Evolutionary conservation across 2,329 filamentous ascomycete genomes (phyloP).

Genomic region (Cryphonectria radicalis): DNA sequence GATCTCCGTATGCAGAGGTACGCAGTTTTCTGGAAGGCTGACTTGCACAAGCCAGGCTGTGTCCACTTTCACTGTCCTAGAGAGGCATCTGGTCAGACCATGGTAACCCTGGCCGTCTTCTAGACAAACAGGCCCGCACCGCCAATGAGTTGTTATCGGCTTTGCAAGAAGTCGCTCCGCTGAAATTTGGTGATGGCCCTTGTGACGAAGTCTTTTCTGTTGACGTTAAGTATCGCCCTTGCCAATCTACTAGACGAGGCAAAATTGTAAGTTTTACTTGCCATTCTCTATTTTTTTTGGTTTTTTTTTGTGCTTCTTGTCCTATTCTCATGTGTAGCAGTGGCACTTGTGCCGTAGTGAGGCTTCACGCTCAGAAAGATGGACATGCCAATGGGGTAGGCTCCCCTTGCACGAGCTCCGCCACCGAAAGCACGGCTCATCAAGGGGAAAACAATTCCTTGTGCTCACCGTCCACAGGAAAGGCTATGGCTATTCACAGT

Average conservation of each 20-base stretch:
- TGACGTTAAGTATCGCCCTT: not conserved
- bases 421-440: not conserved
- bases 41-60: constrained; percentile 42
- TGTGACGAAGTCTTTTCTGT: not conserved
- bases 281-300: not conserved
- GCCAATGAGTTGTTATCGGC: constrained; percentile 41
- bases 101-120: constrained; percentile 42
- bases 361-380: not conserved
- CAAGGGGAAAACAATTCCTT: not conserved
- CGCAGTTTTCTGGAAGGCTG: constrained; percentile 39
- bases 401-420: not conserved
- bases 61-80: constrained; percentile 37
- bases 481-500: not conserved
- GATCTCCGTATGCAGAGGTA: constrained; percentile 35
- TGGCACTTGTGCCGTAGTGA: not conserved
- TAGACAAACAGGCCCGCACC: constrained; percentile 43
- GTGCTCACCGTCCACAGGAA: not conserved
- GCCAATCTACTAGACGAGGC: not conserved
- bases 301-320: too few species aligned
- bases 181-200: not conserved
- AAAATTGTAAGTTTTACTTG: not conserved
- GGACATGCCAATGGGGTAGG: too few species aligned
- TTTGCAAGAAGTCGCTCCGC: not conserved
- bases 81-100: constrained; percentile 41
- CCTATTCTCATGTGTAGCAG: not conserved